Conservation (phyloP, 2,329 filamentous ascomycete species). For the Verticillium klebahnii region DNA sequence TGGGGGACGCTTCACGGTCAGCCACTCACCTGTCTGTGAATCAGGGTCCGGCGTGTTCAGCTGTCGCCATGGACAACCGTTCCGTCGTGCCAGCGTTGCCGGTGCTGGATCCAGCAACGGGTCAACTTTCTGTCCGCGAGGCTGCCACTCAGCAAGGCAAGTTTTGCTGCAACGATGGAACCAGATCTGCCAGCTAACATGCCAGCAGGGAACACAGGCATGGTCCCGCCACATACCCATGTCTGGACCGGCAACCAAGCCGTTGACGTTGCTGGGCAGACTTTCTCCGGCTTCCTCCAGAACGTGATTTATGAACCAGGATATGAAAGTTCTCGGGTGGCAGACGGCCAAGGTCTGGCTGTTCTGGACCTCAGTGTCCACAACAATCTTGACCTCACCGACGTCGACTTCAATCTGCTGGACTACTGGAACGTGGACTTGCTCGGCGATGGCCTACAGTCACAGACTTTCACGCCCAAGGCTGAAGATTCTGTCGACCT, state of each 20-base stretch:
- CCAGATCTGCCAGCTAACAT: neutral
- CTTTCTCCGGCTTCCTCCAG: conserved; percentile 46
- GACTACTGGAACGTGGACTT: conserved; percentile 44
- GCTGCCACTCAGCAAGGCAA: neutral
- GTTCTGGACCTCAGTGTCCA: conserved; percentile 48
- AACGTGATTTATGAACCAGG: conserved; percentile 46
- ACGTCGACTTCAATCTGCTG: conserved; percentile 46
- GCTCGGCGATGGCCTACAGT: conserved; percentile 19
- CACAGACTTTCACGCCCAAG: conserved; percentile 19
- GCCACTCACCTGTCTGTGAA: neutral
- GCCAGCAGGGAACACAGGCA: neutral
- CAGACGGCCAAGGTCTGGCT: conserved; percentile 27
- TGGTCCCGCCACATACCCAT: neutral
- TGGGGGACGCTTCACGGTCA: neutral
- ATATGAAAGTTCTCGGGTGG: conserved; percentile 26
- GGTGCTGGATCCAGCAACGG: neutral
- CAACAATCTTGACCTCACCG: conserved; percentile 44
- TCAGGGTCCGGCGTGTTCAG: neutral
- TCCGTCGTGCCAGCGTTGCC: neutral
- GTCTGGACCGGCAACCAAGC: neutral
- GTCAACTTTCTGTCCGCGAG: neutral
- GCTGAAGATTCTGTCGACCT: conserved; percentile 37
- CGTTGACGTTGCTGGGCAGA: conserved; percentile 19
- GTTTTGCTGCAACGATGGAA: neutral
- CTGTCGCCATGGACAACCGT: neutral